Conservation (phyloP, 305 asterid genomes). For the Fraxinus latifolia region DNA sequence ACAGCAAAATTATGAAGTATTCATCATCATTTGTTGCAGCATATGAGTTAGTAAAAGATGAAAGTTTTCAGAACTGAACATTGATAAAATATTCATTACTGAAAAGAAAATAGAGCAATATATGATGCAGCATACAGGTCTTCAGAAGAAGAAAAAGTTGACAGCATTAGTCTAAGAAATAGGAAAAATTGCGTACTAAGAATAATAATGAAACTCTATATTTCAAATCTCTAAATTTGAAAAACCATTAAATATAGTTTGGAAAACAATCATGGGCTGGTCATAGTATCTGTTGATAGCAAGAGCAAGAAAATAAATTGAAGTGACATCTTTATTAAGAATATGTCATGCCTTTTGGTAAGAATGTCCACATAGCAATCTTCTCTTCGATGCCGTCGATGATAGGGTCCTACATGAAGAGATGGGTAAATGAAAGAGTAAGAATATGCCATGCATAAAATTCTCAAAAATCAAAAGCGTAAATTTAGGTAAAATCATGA, state of each 20-base stretch:
- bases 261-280: conserved; percentile 7
- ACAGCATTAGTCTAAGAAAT: neutral
- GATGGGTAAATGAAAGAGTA: conserved; percentile 22
- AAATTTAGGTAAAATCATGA: conserved; percentile 11
- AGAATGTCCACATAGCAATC: conserved; percentile 89
- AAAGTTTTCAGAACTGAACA: neutral
- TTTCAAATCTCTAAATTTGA: neutral
- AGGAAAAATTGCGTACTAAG: neutral
- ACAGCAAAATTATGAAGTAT: neutral
- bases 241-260: neutral
- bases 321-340: neutral
- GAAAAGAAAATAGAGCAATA: neutral
- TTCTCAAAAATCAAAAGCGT: neutral
- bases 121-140: neutral
- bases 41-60: neutral
- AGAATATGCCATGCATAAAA: conserved; percentile 4
- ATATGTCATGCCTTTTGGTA: conserved; percentile 65
- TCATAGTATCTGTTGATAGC: conserved; percentile 9
- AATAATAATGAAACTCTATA: conserved; percentile 9
- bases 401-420: conserved; percentile 69
- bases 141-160: neutral
- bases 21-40: neutral
- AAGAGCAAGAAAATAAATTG: neutral
- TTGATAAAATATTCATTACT: neutral
- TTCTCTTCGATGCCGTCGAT: conserved; percentile 92